A percentile compares a stretch with the other conserved stretches of the same genome.
These are phyloP conservation scores for Stachybotrys echinatus DNA, from an alignment of 2,329 filamentous ascomycete genomes.

Conservation along the genomic window DNA sequence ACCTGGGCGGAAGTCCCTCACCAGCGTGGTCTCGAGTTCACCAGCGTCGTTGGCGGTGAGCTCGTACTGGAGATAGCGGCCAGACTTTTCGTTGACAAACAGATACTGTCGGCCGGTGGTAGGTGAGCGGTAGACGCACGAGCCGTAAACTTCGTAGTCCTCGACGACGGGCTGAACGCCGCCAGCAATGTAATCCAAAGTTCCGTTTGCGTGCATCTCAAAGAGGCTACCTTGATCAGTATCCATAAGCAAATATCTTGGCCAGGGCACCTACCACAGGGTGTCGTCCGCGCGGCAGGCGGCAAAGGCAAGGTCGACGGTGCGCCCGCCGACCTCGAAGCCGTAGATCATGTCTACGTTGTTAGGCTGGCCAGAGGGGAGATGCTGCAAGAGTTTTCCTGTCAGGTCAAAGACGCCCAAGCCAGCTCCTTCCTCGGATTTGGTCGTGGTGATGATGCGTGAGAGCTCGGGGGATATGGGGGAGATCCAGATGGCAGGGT, in stretches of 20 bases:
- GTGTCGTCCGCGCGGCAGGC: conserved; percentile 47
- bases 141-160: conserved; percentile 45
- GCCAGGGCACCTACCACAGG: conserved; percentile 35
- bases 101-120: conserved; percentile 44
- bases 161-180: conserved; percentile 39
- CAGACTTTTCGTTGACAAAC: conserved; percentile 49
- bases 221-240: conserved; percentile 41
- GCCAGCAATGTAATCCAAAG: conserved; percentile 34
- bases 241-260: not conserved
- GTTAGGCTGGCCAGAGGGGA: conserved; percentile 41
- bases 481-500: conserved; percentile 44
- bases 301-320: conserved; percentile 42
- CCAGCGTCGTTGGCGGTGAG: conserved; percentile 33
- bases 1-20: conserved; percentile 45
- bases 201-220: conserved; percentile 41
- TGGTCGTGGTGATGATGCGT: conserved; percentile 46
- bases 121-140: conserved; percentile 43
- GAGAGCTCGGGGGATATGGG: conserved; percentile 33
- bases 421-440: conserved; percentile 42
- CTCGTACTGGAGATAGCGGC: conserved; percentile 49
- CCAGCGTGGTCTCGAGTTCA: conserved; percentile 38
- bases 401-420: conserved; percentile 43
- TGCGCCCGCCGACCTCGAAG: conserved; percentile 36
- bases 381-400: conserved; percentile 40
- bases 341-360: conserved; percentile 50